Evolutionary conservation across 352 stramenopile genomes (phyloP), one percentile per base, ranked within the genome.

Genomic region (Pythium vanterpoolii): DNA sequence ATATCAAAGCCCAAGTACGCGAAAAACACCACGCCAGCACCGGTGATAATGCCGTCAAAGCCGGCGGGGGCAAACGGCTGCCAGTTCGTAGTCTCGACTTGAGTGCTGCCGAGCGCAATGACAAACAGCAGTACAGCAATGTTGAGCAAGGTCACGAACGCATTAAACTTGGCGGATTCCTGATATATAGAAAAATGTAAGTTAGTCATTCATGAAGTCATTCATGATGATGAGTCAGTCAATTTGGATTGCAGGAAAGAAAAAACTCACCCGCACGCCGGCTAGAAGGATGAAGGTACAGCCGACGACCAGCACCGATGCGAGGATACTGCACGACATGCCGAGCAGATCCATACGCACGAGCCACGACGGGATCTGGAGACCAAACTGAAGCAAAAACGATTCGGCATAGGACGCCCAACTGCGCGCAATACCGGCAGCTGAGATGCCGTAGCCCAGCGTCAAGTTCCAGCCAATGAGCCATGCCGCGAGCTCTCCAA

Each of bases 1-100:
- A 97, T 97, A 59, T 98, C 93, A 69, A 98, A 98, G 30, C 90
- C 90, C 34, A 97, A 68, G 60, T 96, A 97, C 19, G 87, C 79
- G 46, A 98, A 97, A 68, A 96, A 98, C 21, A 96, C 89, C 40
- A 97, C 88, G 2, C 86, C 85, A 23, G 87, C 85, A 31, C 83
- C 86, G 14, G 82, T 89, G 69, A 98, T 89, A 28, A 98, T 81
- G 11, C 90, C 78, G n/a, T 90, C 79, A 31, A 93, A 73, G 4
- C 92, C 92, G n/a, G 79, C 45, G 11, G 89, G 88, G 46, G 90
- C 82, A 60, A 98, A 97, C 0, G 87, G 81, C 21, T 85, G 53
- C 71, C 91, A 91, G 69, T 97, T 95, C 7, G 62, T 64, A 0
- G 54, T 4, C 13, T 96, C 84, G 19, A 96, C 78, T 60, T 93